Evolutionary conservation across 2,329 filamentous ascomycete genomes (phyloP).

Genomic region (Aspergillus carbonarius): DNA sequence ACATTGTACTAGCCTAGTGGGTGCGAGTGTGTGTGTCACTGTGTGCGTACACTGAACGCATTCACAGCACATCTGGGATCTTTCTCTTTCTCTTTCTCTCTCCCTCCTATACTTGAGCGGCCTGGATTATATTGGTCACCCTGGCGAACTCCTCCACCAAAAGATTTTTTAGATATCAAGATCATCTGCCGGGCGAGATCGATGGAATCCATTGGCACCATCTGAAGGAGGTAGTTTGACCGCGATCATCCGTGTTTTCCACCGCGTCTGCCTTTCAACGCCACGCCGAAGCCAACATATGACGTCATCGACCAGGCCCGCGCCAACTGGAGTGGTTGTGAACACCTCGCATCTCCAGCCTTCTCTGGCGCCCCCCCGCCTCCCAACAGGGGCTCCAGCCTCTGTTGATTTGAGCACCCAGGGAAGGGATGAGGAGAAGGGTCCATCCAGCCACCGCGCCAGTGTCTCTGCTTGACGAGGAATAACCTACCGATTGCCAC

Average conservation of each 20-base stretch:
- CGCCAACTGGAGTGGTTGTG: background rate
- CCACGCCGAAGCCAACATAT: background rate
- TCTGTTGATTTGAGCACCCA: background rate
- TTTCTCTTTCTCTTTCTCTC: background rate
- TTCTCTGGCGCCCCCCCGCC: background rate
- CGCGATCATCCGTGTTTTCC: background rate
- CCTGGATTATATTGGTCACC: too few relatives aligned
- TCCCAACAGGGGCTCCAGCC: background rate
- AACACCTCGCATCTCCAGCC: background rate
- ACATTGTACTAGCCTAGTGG: background rate
- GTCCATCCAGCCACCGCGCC: background rate
- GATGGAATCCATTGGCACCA: background rate
- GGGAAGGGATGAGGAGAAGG: background rate
- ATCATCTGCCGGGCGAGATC: background rate
- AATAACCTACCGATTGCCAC: background rate
- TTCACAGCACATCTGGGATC: too few relatives aligned
- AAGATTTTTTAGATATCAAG: background rate
- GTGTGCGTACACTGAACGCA: background rate
- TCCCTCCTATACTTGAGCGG: too few relatives aligned
- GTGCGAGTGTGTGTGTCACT: too few relatives aligned
- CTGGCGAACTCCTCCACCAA: background rate
- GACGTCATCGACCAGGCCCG: slow-evolving; percentile 7
- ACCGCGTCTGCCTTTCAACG: background rate
- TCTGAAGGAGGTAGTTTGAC: background rate
- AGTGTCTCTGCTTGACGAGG: background rate